phyloP scores from a whole-genome alignment of 129 eudicot species.

The Escallonia herrerae region DNA sequence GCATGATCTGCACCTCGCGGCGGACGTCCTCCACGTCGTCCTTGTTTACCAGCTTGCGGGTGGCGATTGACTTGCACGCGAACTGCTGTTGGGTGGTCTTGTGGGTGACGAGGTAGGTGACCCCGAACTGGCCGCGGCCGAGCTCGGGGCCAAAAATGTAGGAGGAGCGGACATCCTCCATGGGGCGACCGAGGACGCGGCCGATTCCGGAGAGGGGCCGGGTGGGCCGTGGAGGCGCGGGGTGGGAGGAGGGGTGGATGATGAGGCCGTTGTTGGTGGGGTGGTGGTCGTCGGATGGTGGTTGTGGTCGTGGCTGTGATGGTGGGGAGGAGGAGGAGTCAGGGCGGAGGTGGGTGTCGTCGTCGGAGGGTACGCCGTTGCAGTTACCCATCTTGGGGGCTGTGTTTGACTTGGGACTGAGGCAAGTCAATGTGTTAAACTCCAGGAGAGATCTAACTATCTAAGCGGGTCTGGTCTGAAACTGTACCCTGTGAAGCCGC shows the following conservation, averaged over 20 bases:
- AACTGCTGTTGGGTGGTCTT: conserved; percentile 48
- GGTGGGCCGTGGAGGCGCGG: conserved; percentile 12
- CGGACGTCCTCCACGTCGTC: conserved; percentile 89
- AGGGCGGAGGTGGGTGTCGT: conserved; percentile 1
- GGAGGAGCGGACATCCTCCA: conserved; percentile 68
- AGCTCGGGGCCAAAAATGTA: conserved; percentile 82
- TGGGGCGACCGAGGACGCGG: conserved; percentile 91
- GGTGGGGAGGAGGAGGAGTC: conserved; percentile 15
- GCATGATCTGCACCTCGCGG: conserved; percentile 98
- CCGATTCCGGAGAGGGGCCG: conserved; percentile 35
- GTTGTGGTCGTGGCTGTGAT: conserved; percentile 17
- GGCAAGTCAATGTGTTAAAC: conserved; percentile 21
- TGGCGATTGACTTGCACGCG: conserved; percentile 97
- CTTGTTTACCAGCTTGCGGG: conserved; percentile 57
- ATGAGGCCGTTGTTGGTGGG: conserved; percentile 31
- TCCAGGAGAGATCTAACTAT: not conserved
- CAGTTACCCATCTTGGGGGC: conserved; percentile 63
- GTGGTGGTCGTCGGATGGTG: conserved; percentile 21
- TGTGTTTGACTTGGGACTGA: conserved; percentile 1
- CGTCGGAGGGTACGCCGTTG: conserved; percentile 41
- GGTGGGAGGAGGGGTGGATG: conserved; percentile 33
- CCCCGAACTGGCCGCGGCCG: conserved; percentile 99
- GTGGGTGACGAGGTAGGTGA: conserved; percentile 78
- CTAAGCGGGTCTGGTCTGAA: not conserved
- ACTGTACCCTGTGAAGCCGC: not conserved